phyloP scores from a whole-genome alignment of 164 flowering plant species.

The Sedum album region DNA sequence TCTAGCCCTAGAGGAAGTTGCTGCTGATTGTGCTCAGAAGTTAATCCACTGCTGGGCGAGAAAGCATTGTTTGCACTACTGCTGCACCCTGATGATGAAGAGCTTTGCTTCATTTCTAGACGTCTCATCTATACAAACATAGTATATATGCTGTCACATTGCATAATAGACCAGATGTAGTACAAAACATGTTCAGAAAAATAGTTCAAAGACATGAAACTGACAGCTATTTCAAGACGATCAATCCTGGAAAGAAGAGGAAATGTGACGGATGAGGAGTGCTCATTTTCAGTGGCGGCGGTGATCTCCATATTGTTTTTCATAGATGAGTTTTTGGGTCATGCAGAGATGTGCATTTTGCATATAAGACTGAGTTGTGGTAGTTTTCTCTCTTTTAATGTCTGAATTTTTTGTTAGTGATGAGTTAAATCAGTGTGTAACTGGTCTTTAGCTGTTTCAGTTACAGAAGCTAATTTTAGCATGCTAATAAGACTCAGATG shows the following conservation, averaged over 20 bases:
- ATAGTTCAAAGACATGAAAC: not conserved
- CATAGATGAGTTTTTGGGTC: not conserved
- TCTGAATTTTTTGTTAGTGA: not conserved
- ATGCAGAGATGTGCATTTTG: not conserved
- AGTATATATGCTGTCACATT: not conserved
- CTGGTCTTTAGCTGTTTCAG: not conserved
- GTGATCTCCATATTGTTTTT: not conserved
- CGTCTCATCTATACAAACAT: not conserved
- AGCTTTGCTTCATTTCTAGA: conserved; percentile 4
- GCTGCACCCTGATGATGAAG: conserved; percentile 1
- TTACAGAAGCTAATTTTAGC: not conserved
- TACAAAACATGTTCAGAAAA: not conserved
- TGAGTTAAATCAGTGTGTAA: not conserved
- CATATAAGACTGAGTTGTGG: not conserved
- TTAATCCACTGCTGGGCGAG: not conserved
- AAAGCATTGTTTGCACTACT: not conserved
- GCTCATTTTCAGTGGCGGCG: not conserved
- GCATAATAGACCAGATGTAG: not conserved
- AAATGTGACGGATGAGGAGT: not conserved
- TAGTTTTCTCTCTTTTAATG: too few relatives aligned
- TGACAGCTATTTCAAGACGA: not conserved
- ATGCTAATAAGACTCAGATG: not conserved
- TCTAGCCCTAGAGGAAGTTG: not conserved
- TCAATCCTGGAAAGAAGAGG: conserved; percentile 3
- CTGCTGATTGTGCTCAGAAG: not conserved